Evolutionary conservation across 345 rosid species (phyloP).

Genomic region (Dipteronia sinensis): DNA sequence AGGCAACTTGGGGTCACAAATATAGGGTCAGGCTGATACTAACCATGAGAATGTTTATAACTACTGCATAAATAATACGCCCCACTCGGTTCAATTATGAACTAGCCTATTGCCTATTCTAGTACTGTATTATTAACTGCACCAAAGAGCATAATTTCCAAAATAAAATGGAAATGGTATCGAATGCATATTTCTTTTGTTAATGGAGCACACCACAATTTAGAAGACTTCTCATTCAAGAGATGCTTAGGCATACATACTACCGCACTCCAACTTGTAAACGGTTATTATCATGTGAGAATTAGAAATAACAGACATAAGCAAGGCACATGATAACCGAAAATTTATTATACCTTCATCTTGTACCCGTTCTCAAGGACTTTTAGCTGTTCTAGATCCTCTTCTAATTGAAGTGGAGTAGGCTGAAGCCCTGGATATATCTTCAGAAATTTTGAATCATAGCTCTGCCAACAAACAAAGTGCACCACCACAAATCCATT

Average conservation of each 20-base stretch:
- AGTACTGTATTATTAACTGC: neutral
- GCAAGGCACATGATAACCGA: neutral
- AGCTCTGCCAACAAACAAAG: constrained; percentile 54
- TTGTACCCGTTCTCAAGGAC: constrained; percentile 95
- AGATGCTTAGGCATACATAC: neutral
- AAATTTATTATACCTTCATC: constrained; percentile 69
- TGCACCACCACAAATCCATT: constrained; percentile 1
- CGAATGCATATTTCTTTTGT: neutral
- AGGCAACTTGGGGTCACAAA: neutral
- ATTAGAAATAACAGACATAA: neutral
- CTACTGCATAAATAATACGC: neutral
- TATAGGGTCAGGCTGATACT: neutral
- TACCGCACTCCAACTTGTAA: neutral
- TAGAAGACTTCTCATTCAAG: neutral
- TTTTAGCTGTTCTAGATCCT: constrained; percentile 97
- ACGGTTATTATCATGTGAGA: neutral
- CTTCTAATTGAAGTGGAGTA: constrained; percentile 89
- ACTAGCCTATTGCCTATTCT: neutral
- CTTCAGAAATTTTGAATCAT: constrained; percentile 83
- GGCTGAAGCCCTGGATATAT: constrained; percentile 80
- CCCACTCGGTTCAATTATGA: neutral
- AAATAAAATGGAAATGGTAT: neutral
- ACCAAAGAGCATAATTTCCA: neutral
- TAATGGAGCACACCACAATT: neutral
- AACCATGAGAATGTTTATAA: neutral